phyloP scores from a whole-genome alignment of 371 early-diverging fungal genomes.

The Mucor irregularis region DNA sequence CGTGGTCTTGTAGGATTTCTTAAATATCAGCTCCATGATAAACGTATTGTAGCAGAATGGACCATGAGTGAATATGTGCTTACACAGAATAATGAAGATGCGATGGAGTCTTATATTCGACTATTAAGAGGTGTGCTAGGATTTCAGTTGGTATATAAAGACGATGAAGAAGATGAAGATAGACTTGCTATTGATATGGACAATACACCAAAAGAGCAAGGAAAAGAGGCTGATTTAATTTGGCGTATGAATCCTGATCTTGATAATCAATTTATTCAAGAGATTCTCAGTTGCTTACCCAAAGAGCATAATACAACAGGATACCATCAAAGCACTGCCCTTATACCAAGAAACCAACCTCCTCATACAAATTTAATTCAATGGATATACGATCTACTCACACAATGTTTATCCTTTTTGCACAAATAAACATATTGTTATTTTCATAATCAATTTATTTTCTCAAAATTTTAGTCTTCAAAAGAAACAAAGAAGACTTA shows the following conservation, averaged over 20 bases:
- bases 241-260: constrained; percentile 29
- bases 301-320: background rate
- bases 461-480: background rate
- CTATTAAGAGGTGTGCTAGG: constrained; percentile 25
- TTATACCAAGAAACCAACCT: background rate
- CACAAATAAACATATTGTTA: background rate
- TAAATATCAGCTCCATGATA: constrained; percentile 21
- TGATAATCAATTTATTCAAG: background rate
- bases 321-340: background rate
- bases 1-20: constrained; percentile 24
- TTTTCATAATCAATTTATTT: background rate
- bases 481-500: background rate
- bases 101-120: constrained; percentile 21
- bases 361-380: background rate
- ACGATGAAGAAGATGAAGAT: constrained; percentile 2
- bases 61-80: constrained; percentile 20
- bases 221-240: constrained; percentile 1
- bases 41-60: constrained; percentile 25
- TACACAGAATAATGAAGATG: constrained; percentile 32
- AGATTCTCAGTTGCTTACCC: constrained; percentile 3
- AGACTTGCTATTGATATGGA: constrained; percentile 10
- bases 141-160: constrained; percentile 18
- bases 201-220: background rate
- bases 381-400: background rate
- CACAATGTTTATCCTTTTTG: constrained; percentile 1